Evolutionary conservation across 2,329 filamentous ascomycete genomes (phyloP).

Genomic region (Pleomassaria siparia): DNA sequence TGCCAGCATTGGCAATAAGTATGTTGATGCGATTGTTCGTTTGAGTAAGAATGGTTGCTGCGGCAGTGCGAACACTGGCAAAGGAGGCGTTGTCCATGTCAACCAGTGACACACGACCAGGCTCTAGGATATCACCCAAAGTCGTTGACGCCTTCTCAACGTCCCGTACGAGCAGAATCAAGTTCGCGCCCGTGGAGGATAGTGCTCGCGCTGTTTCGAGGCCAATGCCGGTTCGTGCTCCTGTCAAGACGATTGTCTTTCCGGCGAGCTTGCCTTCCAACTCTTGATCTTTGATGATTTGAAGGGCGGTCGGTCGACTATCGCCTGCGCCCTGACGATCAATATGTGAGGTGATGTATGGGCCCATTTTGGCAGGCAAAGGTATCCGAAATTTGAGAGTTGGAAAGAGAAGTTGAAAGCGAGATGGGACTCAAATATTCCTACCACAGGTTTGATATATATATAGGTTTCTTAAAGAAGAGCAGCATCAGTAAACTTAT

Average conservation of each 20-base stretch:
- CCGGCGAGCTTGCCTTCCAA: slow-evolving; percentile 31
- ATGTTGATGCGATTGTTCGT: slow-evolving; percentile 20
- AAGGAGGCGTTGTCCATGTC: slow-evolving; percentile 20
- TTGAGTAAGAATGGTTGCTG: slow-evolving; percentile 16
- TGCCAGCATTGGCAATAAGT: slow-evolving; percentile 32
- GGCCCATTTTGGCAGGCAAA: slow-evolving; percentile 16
- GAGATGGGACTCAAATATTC: no score
- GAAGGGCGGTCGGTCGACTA: slow-evolving; percentile 41
- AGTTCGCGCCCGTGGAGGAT: slow-evolving; percentile 46
- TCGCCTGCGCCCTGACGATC: slow-evolving; percentile 38
- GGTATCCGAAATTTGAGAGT: background rate
- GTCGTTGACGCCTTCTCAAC: slow-evolving; percentile 15
- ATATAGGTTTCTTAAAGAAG: no score
- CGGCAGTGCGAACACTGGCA: slow-evolving; percentile 16
- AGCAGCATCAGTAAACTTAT: background rate
- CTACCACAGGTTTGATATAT: no score
- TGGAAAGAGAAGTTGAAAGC: no score
- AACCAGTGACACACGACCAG: slow-evolving; percentile 14
- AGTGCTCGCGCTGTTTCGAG: slow-evolving; percentile 39
- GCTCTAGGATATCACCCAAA: slow-evolving; percentile 15
- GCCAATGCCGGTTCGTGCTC: slow-evolving; percentile 21
- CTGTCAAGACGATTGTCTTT: slow-evolving; percentile 23
- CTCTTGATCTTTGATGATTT: slow-evolving; percentile 41
- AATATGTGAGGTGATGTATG: slow-evolving; percentile 12
- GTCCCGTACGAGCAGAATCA: slow-evolving; percentile 49